Conservation (phyloP, 2,329 filamentous ascomycete genomes). For the Microdochium trichocladiopsis region DNA sequence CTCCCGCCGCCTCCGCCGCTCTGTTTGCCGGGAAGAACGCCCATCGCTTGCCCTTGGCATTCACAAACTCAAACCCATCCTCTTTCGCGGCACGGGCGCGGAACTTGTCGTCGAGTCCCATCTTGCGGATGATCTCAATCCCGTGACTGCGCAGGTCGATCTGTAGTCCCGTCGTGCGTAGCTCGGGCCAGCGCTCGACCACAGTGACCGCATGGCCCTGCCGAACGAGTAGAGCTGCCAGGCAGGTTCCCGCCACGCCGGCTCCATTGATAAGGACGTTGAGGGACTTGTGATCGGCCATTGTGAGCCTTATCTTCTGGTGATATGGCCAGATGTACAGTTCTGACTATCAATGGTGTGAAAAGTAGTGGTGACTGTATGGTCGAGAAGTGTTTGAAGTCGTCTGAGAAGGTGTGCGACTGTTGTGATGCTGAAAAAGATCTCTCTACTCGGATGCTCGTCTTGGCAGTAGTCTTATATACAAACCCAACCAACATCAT, state of each 20-base stretch:
- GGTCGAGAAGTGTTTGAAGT: too few relatives aligned
- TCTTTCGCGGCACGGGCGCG: conserved; percentile 33
- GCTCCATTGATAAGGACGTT: conserved; percentile 27
- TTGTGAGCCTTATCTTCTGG: too few relatives aligned
- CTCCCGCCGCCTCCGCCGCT: too few relatives aligned
- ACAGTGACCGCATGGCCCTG: conserved; percentile 30
- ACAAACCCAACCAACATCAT: too few relatives aligned
- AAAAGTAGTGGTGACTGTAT: too few relatives aligned
- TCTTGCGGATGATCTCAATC: conserved; percentile 26
- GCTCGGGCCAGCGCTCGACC: conserved; percentile 29
- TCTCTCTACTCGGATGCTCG: too few relatives aligned
- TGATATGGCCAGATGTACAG: too few relatives aligned
- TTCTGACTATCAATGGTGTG: too few relatives aligned
- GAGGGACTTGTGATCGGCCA: too few relatives aligned
- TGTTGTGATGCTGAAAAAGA: too few relatives aligned
- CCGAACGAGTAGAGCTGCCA: conserved; percentile 41
- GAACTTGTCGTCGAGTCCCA: conserved; percentile 30
- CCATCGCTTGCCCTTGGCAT: conserved; percentile 23
- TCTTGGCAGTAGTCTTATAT: too few relatives aligned
- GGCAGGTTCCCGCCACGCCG: conserved; percentile 28
- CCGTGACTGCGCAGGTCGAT: conserved; percentile 37
- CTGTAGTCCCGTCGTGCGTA: conserved; percentile 33
- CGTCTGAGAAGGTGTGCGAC: too few relatives aligned
- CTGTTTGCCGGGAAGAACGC: conserved; percentile 32
- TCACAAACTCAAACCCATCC: conserved; percentile 40